These are phyloP conservation scores for Senecio squalidus DNA, from an alignment of 140 eudicot genomes.

Conservation along the genomic window DNA sequence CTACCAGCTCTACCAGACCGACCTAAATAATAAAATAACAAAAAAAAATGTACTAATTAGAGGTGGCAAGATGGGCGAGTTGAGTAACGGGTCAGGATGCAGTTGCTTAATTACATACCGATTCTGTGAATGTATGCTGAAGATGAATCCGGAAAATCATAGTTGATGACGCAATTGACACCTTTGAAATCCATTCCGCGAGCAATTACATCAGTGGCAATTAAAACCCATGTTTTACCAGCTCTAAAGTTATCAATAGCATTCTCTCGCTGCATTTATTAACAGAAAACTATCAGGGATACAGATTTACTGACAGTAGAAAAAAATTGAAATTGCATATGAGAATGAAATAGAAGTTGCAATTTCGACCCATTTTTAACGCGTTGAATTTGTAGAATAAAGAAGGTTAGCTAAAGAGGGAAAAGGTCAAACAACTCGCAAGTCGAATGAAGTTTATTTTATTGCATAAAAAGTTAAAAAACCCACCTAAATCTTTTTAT, in stretches of 20 bases:
- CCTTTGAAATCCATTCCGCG: conserved; percentile 99
- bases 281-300: neutral
- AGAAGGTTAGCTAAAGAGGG: too few species aligned
- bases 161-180: conserved; percentile 88
- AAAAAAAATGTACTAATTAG: neutral
- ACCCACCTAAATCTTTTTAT: too few species aligned
- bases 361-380: too few species aligned
- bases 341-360: too few species aligned
- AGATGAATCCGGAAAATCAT: conserved; percentile 97
- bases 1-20: conserved; percentile 98
- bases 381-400: too few species aligned
- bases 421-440: too few species aligned
- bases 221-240: conserved; percentile 96
- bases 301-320: neutral
- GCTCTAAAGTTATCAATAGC: conserved; percentile 88
- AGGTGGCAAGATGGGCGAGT: neutral
- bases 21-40: conserved; percentile 34
- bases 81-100: neutral
- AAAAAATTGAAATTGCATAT: too few species aligned
- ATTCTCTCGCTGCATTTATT: conserved; percentile 63
- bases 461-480: too few species aligned
- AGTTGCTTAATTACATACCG: conserved; percentile 38
- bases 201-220: conserved; percentile 91
- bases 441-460: too few species aligned
- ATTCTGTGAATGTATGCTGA: conserved; percentile 89